Evolutionary conservation across 176 grass and related monocot species (phyloP), one percentile per base, ranked within the genome.

Genomic region (Lolium multiflorum): DNA sequence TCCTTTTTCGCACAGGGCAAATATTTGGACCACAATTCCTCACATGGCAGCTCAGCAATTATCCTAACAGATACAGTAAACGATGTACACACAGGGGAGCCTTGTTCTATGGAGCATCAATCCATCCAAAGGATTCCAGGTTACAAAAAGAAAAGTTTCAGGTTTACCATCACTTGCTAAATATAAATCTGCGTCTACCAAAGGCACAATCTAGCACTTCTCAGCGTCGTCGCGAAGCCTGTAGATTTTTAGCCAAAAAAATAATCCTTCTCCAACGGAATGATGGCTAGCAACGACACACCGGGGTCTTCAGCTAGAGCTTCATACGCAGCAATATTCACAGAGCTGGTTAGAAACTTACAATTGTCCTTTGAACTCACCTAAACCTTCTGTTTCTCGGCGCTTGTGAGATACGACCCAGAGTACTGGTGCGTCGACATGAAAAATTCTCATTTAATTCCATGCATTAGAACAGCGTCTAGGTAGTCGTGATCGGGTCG

Each of bases 401-500:
- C 3, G 5, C 31, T 31, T 85, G 21, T 16, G 26, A 76, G 28
- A 52, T 24, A 44, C 17, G 41, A 84, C 25, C 10, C 22, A 44
- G 18, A 50, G 54, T 21, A 11, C 47, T 1, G 9, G 46, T 18
- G 31, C 74, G 14, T 49, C 22, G 6, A 26, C 20, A 8, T 46
- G 48, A n/a, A 48, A 57, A 22, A 17, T 22, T 0, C 63, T 89
- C 55, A 89, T 10, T 4, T 18, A 31, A 50, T 85, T 83, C 84
- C 76, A 83, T 16, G 58, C 43, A 7, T 65, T 52, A 12, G 78
- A 52, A 74, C 71, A 83, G 2, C 75, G 85, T 58, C 89, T 82
- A 13, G 91, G 87, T 31, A 76, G 79, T 38, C 66, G 83, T 56
- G 49, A 71, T 83, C 94, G 83, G 31, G 60, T 77, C 28, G 92